These are phyloP conservation scores for Xylaria flabelliformis DNA, from an alignment of 495 filamentous ascomycete species.

Conservation along the genomic window DNA sequence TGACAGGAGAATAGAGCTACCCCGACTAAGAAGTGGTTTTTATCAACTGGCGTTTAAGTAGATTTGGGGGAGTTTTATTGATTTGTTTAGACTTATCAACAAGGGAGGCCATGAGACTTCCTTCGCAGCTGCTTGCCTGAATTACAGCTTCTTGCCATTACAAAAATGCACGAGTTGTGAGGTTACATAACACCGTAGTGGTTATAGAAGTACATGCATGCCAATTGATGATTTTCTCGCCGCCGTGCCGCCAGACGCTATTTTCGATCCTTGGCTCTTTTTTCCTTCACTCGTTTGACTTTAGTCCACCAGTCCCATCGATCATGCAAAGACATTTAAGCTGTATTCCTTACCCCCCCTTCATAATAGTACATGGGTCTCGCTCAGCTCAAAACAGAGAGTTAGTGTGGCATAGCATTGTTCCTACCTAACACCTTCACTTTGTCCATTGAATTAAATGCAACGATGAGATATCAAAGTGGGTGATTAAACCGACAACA, in stretches of 20 bases:
- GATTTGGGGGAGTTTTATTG: constrained; percentile 10
- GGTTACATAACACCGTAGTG: neutral
- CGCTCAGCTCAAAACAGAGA: neutral
- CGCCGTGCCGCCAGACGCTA: constrained; percentile 29
- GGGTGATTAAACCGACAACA: neutral
- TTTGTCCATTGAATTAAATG: neutral
- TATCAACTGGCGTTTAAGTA: neutral
- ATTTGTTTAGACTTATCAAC: neutral
- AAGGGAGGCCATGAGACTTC: neutral
- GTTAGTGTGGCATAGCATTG: neutral
- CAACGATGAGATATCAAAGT: neutral
- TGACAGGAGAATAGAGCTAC: neutral
- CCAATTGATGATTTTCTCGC: constrained; percentile 1
- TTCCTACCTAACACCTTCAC: neutral
- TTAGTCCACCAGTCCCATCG: neutral
- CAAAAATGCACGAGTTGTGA: constrained; percentile 14
- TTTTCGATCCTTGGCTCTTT: constrained; percentile 25
- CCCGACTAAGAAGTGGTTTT: neutral
- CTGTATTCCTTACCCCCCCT: neutral
- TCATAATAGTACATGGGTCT: constrained; percentile 23
- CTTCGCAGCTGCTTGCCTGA: neutral
- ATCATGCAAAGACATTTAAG: constrained; percentile 14
- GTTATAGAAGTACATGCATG: constrained; percentile 20
- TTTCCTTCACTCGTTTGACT: neutral
- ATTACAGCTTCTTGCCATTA: neutral